Evolutionary conservation across 192 early-diverging fungal genomes (phyloP).

Genomic region (Spinellus fusiger): DNA sequence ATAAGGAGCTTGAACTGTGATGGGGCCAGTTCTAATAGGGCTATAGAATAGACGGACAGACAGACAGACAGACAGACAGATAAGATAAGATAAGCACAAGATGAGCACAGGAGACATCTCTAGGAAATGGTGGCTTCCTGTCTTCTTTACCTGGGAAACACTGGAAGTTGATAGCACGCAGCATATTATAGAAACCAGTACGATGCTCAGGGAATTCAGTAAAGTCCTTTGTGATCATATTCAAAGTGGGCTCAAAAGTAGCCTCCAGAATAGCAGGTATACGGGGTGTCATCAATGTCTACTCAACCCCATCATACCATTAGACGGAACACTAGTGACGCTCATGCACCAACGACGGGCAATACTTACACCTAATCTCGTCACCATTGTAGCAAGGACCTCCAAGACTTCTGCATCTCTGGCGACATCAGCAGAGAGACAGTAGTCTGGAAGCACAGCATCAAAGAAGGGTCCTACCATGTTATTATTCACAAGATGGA

Average conservation of each 20-base stretch:
- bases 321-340: not conserved
- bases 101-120: too few relatives aligned
- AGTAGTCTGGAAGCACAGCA: constrained; percentile 86
- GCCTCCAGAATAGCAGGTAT: constrained; percentile 85
- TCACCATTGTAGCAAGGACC: constrained; percentile 85
- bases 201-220: constrained; percentile 97
- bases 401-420: constrained; percentile 94
- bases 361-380: constrained; percentile 47
- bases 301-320: not conserved
- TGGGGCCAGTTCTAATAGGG: constrained; percentile 74
- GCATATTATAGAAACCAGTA: constrained; percentile 87
- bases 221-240: constrained; percentile 99
- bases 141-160: constrained; percentile 66
- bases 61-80: not conserved
- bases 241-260: constrained; percentile 93
- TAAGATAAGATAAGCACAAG: not conserved
- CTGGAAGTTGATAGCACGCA: constrained; percentile 83
- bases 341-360: not conserved
- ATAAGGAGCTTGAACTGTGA: constrained; percentile 89
- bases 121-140: too few relatives aligned
- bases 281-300: constrained; percentile 75
- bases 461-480: constrained; percentile 91
- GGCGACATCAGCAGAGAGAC: constrained; percentile 78
- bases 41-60: constrained; percentile 32
- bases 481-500: constrained; percentile 69